Percentiles rank a stretch among this genome's conserved stretches.
These are phyloP conservation scores for Trichoderma polysporum DNA, from an alignment of 2,329 filamentous ascomycete species.

Conservation along the genomic window DNA sequence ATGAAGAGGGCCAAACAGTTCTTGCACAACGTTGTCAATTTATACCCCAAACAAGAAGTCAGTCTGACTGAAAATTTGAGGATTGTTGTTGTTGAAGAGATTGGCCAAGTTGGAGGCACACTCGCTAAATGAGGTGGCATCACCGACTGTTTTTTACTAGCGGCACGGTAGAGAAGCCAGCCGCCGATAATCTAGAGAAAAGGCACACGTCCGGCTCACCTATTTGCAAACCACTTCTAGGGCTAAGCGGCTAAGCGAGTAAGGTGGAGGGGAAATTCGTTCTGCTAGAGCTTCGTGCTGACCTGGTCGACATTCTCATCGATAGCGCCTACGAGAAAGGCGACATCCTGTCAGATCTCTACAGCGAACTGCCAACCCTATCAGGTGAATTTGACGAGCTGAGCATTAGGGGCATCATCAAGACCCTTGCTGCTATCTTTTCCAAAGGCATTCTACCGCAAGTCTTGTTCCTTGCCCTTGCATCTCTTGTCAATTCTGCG, in stretches of 20 bases:
- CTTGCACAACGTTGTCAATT: too few relatives aligned
- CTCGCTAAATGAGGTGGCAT: too few relatives aligned
- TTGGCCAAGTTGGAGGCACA: too few relatives aligned
- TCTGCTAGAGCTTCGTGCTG: neutral
- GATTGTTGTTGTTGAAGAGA: too few relatives aligned
- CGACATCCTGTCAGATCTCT: neutral
- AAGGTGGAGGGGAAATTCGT: neutral
- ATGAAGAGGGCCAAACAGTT: too few relatives aligned
- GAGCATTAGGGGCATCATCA: neutral
- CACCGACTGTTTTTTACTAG: too few relatives aligned
- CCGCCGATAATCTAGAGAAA: too few relatives aligned
- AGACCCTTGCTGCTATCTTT: neutral
- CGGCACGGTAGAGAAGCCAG: too few relatives aligned
- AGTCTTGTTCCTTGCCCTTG: neutral
- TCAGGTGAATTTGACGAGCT: neutral
- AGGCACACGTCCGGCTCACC: too few relatives aligned
- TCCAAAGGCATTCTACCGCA: neutral
- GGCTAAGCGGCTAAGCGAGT: too few relatives aligned
- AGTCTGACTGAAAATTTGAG: too few relatives aligned
- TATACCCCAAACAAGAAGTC: too few relatives aligned
- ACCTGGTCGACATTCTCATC: neutral
- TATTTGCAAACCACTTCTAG: neutral
- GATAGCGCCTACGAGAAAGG: neutral
- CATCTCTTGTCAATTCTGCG: neutral
- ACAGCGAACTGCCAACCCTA: neutral